Evolutionary conservation across 1,284 basidiomycete genomes (phyloP), one percentile per base, ranked within the genome.

Genomic region (Leccinum pachyderme): DNA sequence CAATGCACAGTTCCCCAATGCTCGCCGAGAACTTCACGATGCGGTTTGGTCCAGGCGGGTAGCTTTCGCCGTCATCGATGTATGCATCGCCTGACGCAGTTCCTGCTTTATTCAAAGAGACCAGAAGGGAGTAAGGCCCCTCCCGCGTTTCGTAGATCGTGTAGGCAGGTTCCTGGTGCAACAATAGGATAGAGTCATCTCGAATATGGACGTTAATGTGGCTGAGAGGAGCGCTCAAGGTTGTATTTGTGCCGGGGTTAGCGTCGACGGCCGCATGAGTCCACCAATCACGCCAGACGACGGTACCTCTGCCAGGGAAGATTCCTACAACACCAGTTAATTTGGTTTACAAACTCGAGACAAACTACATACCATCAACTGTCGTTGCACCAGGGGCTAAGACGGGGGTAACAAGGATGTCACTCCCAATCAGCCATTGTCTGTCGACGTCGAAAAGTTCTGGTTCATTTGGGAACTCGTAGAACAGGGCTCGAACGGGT

Each of bases 261-360:
- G 64, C 70, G 57, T 70, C 71, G 41, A 81, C 77, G 39, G 74
- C 74, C 33, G 79, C 73, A 63, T 88, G 85, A 0, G 84, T 89
- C 71, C 84, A 90, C 81, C 86, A 89, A 69, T 91, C 88, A 52
- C 86, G 79, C 88, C 87, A 92, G 54, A 77, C 72, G 1, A 81
- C 79, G 13, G 71, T 72, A n/a, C 81, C 81, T 53, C 77, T 72
- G 1, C 85, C 85, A 28, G 83, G 84, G 73, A 89, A 83, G 47
- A 85, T 74, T 43, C 78, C 83, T 84, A 49, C 2, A 27, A 7
- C n/a, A 0, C 4, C 13, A 18, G 24, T 51, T 11, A 44, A 11
- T 4, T 27, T 25, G 4, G 7, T 13, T 18, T 6, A 22, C 4
- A 13, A 25, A 5, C 1, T 39, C n/a, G 7, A 5, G 4, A 24